A percentile compares a stretch with the other conserved stretches of the same genome.
Evolutionary conservation across 768 basidiomycete species (phyloP).

Genomic region (Lactarius deliciosus): DNA sequence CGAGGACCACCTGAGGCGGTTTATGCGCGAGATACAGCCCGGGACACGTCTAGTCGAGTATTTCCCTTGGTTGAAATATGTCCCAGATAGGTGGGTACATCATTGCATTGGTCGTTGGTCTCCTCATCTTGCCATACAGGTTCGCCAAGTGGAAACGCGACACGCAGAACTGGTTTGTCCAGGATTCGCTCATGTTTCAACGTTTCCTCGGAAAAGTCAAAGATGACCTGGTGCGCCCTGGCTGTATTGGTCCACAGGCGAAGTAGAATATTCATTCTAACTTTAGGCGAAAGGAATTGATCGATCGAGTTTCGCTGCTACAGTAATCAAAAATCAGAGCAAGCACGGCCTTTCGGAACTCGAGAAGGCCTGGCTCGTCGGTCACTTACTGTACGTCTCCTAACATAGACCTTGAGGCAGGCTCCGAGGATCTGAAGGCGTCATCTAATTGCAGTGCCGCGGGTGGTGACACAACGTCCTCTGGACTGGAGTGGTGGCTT

Average conservation of each 20-base stretch:
- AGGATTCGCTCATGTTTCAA: conserved; percentile 21
- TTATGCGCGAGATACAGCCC: background rate
- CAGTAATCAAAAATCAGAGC: conserved; percentile 9
- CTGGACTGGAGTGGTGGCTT: conserved; percentile 38
- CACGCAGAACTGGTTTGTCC: conserved; percentile 6
- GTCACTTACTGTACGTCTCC: conserved; percentile 22
- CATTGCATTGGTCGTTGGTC: background rate
- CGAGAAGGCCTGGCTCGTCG: conserved; percentile 25
- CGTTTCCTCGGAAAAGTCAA: conserved; percentile 4
- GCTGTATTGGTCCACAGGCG: background rate
- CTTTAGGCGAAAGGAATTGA: conserved; percentile 6
- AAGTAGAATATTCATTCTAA: background rate
- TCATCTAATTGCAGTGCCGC: background rate
- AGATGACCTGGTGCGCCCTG: conserved; percentile 2
- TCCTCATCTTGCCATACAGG: background rate
- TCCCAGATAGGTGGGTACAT: background rate
- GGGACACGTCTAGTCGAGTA: background rate
- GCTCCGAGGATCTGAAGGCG: background rate
- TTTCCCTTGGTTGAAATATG: conserved; percentile 3
- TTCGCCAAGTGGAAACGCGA: conserved; percentile 25
- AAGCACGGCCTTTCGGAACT: conserved; percentile 11
- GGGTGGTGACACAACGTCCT: conserved; percentile 1
- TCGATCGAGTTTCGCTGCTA: conserved; percentile 14
- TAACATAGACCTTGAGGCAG: background rate
- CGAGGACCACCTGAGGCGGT: background rate